Base-by-base conservation (phyloP, 2,329 filamentous ascomycete genomes). In the Paramyrothecium roridum region DNA sequence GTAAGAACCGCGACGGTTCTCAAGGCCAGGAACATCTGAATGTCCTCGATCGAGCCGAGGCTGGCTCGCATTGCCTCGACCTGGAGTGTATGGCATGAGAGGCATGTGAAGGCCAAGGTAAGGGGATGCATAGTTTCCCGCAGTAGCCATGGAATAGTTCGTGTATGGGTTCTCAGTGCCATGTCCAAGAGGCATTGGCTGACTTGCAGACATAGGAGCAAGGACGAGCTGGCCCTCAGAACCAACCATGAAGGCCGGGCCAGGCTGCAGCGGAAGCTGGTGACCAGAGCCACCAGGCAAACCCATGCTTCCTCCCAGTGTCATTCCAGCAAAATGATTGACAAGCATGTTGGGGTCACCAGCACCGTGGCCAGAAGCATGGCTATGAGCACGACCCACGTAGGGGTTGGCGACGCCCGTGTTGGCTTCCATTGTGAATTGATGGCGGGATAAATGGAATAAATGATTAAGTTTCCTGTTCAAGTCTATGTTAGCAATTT, bases 1-100 rank as follows among this genome's bases (percentile, higher is more conserved):
- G 69, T 88, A 87, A 2, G 85, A 88, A 17, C 83, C 84, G 52
- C 85, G 83, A 22, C 85, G 84, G 56, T 87, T 87, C 62, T 88
- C 84, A 30, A 88, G 74, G 33, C 77, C 81, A 19, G 85, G 85
- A 52, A 87, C 80, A 37, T 87, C 81, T 26, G 77, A 76, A 51
- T 78, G 76, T 16, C 68, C 72, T 62, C 71, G 73, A 34, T 81
- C 78, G 50, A 75, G 70, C 33, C 78, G 80, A 57, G 80, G 75
- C 45, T 76, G 73, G 19, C 74, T 67, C 8, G 71, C 67, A 33
- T 72, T 69, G 33, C 76, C 66, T 19, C 81, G 79, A n/a, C 76
- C 79, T 20, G 82, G 79, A 13, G 80, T 82, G 65, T 76, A 82
- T 3, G 81, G 81, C 63, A 81, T 66, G 45, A 80, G 67, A 11